Percentiles rank a stretch among this genome's conserved stretches.
Conservation (phyloP, 129 eudicot species). For the Chrysanthemum makinoi region DNA sequence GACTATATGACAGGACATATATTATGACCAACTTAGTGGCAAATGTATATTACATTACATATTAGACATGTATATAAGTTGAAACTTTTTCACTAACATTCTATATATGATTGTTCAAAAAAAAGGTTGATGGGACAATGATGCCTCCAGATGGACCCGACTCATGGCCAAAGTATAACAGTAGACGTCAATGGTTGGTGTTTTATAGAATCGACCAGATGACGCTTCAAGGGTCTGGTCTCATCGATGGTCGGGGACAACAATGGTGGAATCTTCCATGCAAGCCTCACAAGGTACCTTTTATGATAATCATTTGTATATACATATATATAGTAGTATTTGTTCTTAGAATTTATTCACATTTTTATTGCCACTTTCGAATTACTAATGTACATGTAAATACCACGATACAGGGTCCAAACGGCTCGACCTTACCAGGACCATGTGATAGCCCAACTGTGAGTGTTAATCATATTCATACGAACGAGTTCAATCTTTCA, state of each 20-base stretch:
- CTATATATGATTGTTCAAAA: background rate
- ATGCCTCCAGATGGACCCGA: conserved; percentile 81
- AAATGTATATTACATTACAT: no score
- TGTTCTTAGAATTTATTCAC: background rate
- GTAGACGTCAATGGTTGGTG: conserved; percentile 64
- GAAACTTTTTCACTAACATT: background rate
- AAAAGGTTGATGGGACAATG: conserved; percentile 60
- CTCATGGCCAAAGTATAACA: conserved; percentile 53
- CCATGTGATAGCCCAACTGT: conserved; percentile 82
- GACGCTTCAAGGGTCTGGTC: conserved; percentile 59
- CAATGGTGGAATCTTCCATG: conserved; percentile 82
- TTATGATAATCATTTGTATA: background rate
- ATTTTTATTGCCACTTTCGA: background rate
- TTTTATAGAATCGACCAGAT: conserved; percentile 55
- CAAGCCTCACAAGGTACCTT: conserved; percentile 67
- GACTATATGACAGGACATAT: no score
- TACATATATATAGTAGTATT: background rate
- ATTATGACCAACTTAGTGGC: background rate
- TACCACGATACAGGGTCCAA: conserved; percentile 42
- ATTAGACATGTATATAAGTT: background rate
- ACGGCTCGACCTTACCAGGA: conserved; percentile 51
- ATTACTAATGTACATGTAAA: background rate
- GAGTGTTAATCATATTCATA: conserved; percentile 18
- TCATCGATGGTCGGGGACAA: conserved; percentile 68
- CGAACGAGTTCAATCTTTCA: background rate